Base-by-base conservation (phyloP, 164 flowering plant genomes). In the Litsea cubeba region DNA sequence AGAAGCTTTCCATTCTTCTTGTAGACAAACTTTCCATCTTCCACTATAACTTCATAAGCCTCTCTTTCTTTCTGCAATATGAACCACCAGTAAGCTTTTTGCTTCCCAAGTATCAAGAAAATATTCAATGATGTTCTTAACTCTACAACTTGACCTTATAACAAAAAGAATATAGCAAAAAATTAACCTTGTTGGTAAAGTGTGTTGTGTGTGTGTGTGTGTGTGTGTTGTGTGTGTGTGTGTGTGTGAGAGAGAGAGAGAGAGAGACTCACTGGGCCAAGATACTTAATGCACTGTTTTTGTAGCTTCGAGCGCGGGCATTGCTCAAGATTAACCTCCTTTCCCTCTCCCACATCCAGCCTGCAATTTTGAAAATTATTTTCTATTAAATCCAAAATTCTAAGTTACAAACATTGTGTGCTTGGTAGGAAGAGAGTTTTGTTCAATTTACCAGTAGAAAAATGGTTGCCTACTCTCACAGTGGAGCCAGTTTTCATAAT, bases 271-370 rank as follows among this genome's bases (percentile, higher is more conserved):
- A 95, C 97, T 50, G 94, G 94, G 68, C 93, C 95, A 73, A 95
- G 97, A 80, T 95, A 93, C 76, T 89, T 93, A 76, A 95, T 93
- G 89, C 99, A 93, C 81, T 95, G 97, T 24, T 86, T 91, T 62
- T 88, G 96, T 80, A 95, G 98, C 80, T 86, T 90, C 24, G 81
- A 83, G 77, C 99, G 72, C 11, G 86, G 81, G 72, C 99, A 95
- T 79, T 72, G 84, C 54, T 93, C 97, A 70, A 83, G 88, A 80
- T 84, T 85, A 40, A 87, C 87, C 76, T 95, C 97, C 81, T 80
- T 88, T 23, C 99, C 99, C 62, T 90, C 93, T 78, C 99, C 98
- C 8, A 94, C 82, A 76, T 94, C 97, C 65, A 93, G 86, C 98
- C 96, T 93, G 85, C 72, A 78, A 25, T 69, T 75, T 72, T 62